These are phyloP conservation scores for Tetraselmis chui DNA, from an alignment of 139 green algal species.

Conservation along the genomic window DNA sequence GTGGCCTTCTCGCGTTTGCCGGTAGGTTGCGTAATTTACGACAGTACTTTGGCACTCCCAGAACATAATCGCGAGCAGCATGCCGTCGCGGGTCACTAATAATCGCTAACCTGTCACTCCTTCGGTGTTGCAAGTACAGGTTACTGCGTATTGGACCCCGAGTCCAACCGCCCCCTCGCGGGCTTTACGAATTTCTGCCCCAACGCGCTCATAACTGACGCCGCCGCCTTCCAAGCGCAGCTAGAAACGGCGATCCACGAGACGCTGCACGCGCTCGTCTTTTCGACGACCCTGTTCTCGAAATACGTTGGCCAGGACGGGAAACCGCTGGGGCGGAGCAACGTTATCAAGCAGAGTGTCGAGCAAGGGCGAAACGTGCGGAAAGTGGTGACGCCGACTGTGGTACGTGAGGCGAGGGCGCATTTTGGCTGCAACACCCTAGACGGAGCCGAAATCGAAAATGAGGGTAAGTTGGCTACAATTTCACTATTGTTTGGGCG, in stretches of 20 bases:
- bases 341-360: background rate
- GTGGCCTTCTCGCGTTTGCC: background rate
- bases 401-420: constrained; percentile 14
- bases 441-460: constrained; percentile 48
- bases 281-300: background rate
- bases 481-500: background rate
- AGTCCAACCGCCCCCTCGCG: background rate
- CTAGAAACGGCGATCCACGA: background rate
- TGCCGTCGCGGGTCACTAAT: too few relatives aligned
- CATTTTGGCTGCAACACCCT: constrained; percentile 53
- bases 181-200: background rate
- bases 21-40: background rate
- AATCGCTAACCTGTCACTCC: background rate
- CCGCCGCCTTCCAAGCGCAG: background rate
- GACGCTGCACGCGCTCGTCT: background rate
- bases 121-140: background rate
- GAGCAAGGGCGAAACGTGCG: background rate
- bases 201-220: background rate
- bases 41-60: too few relatives aligned
- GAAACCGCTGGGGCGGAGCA: background rate
- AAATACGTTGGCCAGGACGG: background rate
- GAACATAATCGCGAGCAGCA: too few relatives aligned
- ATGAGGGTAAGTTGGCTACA: constrained; percentile 20
- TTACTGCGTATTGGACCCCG: background rate
- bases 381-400: constrained; percentile 10